phyloP scores from a whole-genome alignment of 116 monocot species.

The Iris pallida region DNA sequence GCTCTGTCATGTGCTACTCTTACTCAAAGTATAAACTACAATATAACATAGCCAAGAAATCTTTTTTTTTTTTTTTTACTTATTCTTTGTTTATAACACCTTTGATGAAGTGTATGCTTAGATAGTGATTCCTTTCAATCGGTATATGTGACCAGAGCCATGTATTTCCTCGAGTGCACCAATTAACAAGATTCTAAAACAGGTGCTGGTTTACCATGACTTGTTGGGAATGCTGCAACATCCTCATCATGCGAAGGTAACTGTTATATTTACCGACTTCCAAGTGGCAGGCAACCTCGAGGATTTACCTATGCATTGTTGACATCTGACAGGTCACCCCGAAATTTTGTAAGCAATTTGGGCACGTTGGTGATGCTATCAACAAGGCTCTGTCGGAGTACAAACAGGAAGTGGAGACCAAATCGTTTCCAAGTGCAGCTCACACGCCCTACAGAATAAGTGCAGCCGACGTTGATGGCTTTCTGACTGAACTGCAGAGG shows the following conservation, averaged over 20 bases:
- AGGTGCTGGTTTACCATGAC: constrained; percentile 95
- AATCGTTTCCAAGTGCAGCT: constrained; percentile 50
- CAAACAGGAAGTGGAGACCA: constrained; percentile 72
- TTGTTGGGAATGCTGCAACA: constrained; percentile 89
- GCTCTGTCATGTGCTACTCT: too few relatives aligned
- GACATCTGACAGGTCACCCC: constrained; percentile 58
- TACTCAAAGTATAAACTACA: too few relatives aligned
- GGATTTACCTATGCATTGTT: background rate
- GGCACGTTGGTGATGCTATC: constrained; percentile 62
- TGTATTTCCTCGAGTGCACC: background rate
- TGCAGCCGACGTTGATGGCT: constrained; percentile 47
- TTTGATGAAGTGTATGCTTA: too few relatives aligned
- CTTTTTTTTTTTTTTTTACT: too few relatives aligned
- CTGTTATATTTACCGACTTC: background rate
- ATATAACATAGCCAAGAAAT: too few relatives aligned
- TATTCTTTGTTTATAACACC: too few relatives aligned
- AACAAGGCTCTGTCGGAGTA: constrained; percentile 71
- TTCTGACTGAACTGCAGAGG: constrained; percentile 56
- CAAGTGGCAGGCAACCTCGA: background rate
- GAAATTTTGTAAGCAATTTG: constrained; percentile 87
- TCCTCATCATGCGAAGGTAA: constrained; percentile 93
- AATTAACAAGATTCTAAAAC: constrained; percentile 9
- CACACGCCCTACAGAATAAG: constrained; percentile 73
- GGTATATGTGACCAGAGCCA: too few relatives aligned
- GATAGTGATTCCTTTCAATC: too few relatives aligned